Percentiles rank a stretch among this genome's conserved stretches.
phyloP scores from a whole-genome alignment of 139 green algal species.

The Coelastrella sp. region DNA sequence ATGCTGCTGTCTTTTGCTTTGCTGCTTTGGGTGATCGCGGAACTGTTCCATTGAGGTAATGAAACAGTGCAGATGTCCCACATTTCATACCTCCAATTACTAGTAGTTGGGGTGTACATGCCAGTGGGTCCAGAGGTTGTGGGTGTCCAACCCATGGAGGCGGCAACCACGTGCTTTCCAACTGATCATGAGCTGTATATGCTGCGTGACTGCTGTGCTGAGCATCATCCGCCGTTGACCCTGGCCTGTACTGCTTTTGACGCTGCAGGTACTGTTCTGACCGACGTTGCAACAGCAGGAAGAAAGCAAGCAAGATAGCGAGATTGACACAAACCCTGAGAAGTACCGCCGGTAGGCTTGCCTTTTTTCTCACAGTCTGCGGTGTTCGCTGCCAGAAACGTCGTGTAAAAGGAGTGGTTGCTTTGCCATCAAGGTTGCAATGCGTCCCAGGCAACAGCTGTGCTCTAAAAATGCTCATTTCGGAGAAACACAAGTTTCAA shows the following conservation, averaged over 20 bases:
- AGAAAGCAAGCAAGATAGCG: neutral
- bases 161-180: neutral
- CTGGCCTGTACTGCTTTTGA: slow-evolving; percentile 5
- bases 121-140: neutral
- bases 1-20: neutral
- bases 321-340: too few species aligned
- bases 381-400: too few species aligned
- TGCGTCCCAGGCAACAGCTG: too few species aligned
- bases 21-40: slow-evolving; percentile 1
- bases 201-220: neutral
- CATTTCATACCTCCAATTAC: slow-evolving; percentile 30
- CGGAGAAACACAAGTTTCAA: too few species aligned
- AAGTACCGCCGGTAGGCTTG: too few species aligned
- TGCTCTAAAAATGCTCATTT: too few species aligned
- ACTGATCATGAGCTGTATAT: neutral
- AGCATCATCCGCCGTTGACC: neutral
- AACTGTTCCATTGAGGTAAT: slow-evolving; percentile 6
- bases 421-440: too few species aligned
- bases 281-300: neutral
- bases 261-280: neutral
- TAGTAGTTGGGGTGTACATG: slow-evolving; percentile 22
- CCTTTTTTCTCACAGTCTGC: too few species aligned
- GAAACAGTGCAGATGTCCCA: slow-evolving; percentile 11
- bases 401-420: too few species aligned
- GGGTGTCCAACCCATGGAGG: neutral